Evolutionary conservation across 148 eudicot species (phyloP).

Genomic region (Gaultheria prostrata): DNA sequence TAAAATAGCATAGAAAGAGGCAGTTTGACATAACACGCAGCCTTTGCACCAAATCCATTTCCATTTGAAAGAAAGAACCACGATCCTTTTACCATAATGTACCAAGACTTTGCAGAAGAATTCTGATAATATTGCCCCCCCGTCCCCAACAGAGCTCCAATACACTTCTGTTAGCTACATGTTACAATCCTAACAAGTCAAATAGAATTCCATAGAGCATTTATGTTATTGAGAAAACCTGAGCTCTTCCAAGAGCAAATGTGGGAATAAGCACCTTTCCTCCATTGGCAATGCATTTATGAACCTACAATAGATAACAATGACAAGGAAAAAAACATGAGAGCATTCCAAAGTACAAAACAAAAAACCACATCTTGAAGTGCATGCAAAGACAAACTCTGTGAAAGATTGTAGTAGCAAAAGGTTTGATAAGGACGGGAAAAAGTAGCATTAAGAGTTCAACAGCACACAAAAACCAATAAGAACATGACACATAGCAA

Average conservation of each 20-base stretch:
- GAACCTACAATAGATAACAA: slow-evolving; percentile 50
- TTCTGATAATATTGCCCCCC: neutral
- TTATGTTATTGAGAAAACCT: slow-evolving; percentile 41
- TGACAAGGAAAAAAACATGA: slow-evolving; percentile 10
- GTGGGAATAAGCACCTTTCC: slow-evolving; percentile 98
- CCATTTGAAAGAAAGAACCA: neutral
- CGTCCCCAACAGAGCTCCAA: neutral
- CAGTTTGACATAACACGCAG: neutral
- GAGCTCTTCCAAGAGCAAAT: slow-evolving; percentile 94
- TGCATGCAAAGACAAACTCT: neutral
- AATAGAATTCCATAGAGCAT: neutral
- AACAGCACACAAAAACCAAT: neutral
- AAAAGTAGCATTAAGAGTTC: neutral
- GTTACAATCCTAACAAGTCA: neutral
- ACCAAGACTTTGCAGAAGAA: neutral
- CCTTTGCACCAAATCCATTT: neutral
- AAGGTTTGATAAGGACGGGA: neutral
- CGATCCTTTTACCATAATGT: neutral
- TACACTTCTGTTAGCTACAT: neutral
- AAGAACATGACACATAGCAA: neutral
- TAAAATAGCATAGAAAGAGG: neutral
- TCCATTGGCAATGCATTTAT: slow-evolving; percentile 71
- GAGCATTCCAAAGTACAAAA: neutral
- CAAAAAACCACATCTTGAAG: neutral
- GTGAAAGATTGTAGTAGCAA: neutral